Percentiles rank a stretch among this genome's conserved stretches.
Conservation (phyloP, 257 asterid species). For the Sherardia arvensis region DNA sequence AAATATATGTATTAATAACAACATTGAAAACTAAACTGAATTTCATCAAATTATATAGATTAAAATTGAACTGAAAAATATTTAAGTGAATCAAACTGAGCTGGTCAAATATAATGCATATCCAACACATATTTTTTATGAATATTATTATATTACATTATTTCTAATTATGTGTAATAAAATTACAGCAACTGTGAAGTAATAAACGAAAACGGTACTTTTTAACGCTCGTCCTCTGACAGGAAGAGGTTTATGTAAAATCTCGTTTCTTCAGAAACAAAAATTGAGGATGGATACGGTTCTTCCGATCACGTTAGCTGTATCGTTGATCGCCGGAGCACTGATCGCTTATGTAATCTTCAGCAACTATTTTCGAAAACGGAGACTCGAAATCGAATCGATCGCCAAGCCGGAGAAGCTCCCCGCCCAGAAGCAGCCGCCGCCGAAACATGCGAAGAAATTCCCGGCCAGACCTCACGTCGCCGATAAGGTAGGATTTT, state of each 20-base stretch:
- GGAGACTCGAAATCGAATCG: constrained; percentile 70
- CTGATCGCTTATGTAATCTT: constrained; percentile 53
- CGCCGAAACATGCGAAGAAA: constrained; percentile 35
- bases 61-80: too few species aligned
- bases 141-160: too few species aligned
- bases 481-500: constrained; percentile 67
- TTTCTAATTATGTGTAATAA: too few species aligned
- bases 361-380: constrained; percentile 55
- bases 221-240: too few species aligned
- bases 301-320: constrained; percentile 36
- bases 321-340: constrained; percentile 63
- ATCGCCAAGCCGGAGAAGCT: constrained; percentile 40
- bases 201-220: neutral
- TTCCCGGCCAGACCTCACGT: constrained; percentile 54
- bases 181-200: too few species aligned
- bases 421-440: constrained; percentile 32
- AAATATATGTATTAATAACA: too few species aligned
- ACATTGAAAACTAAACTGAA: too few species aligned
- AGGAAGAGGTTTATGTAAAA: neutral
- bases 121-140: too few species aligned
- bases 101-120: too few species aligned
- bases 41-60: too few species aligned
- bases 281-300: constrained; percentile 44
- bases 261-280: neutral
- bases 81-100: too few species aligned